phyloP scores from a whole-genome alignment of 2,329 filamentous ascomycete genomes.

The Shiraia bambusicola region DNA sequence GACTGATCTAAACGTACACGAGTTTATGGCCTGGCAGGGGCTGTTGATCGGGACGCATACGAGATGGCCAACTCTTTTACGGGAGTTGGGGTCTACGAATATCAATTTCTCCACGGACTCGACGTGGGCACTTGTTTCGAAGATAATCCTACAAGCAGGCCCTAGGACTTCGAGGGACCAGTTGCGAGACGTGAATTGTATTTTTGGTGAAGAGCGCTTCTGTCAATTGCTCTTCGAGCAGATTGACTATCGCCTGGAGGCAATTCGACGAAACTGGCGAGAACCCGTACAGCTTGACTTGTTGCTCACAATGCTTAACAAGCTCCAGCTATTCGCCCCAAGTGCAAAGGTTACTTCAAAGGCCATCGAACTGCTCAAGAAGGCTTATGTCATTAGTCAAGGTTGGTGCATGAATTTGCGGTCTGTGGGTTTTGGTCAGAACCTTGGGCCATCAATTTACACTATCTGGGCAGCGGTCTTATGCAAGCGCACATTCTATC shows the following conservation, averaged over 20 bases:
- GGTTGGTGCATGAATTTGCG: slow-evolving; percentile 56
- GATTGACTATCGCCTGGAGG: slow-evolving; percentile 49
- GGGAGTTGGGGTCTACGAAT: slow-evolving; percentile 55
- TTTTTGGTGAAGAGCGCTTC: slow-evolving; percentile 56
- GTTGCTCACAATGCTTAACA: slow-evolving; percentile 55
- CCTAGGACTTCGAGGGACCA: slow-evolving; percentile 40
- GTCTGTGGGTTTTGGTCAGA: slow-evolving; percentile 31
- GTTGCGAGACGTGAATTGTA: slow-evolving; percentile 52
- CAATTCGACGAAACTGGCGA: slow-evolving; percentile 59
- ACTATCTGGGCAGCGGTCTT: slow-evolving; percentile 59
- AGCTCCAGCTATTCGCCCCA: slow-evolving; percentile 38
- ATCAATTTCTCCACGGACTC: slow-evolving; percentile 62
- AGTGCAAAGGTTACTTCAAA: slow-evolving; percentile 9
- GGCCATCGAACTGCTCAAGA: slow-evolving; percentile 40
- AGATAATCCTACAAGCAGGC: slow-evolving; percentile 59
- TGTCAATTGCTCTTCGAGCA: slow-evolving; percentile 52
- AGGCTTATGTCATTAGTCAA: slow-evolving; percentile 48
- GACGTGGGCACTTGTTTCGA: slow-evolving; percentile 53
- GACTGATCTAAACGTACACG: slow-evolving; percentile 49
- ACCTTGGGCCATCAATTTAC: slow-evolving; percentile 33
- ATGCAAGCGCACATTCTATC: slow-evolving; percentile 50
- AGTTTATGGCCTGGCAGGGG: slow-evolving; percentile 56
- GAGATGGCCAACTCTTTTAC: slow-evolving; percentile 53
- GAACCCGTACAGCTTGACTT: slow-evolving; percentile 61
- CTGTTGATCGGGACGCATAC: slow-evolving; percentile 50